These are phyloP conservation scores for Candida vaughaniae DNA, from an alignment of 805 yeast genomes.

Conservation along the genomic window DNA sequence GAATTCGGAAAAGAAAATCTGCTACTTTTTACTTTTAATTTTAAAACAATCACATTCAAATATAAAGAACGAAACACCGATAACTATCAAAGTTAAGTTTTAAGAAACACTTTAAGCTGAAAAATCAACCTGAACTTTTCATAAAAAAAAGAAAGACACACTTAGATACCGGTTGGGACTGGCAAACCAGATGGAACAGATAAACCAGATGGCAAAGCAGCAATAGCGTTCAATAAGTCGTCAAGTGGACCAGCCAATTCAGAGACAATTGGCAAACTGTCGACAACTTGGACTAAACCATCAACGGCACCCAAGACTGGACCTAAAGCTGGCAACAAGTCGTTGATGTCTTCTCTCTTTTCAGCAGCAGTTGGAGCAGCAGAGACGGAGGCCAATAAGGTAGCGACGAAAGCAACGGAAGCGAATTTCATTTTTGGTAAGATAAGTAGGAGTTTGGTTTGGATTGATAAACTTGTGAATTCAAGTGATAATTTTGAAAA, in stretches of 20 bases:
- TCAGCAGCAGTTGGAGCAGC: constrained; percentile 14
- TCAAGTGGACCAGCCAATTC: constrained; percentile 8
- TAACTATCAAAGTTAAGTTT: too few species aligned
- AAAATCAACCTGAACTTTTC: too few species aligned
- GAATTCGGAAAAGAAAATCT: too few species aligned
- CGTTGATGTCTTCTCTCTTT: constrained; percentile 8
- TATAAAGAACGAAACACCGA: too few species aligned
- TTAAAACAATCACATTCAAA: too few species aligned
- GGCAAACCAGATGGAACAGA: constrained; percentile 10
- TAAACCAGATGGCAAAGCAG: constrained; percentile 9
- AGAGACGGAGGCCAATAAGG: constrained; percentile 7
- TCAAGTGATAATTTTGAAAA: background rate
- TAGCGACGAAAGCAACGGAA: constrained; percentile 9
- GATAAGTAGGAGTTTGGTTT: background rate
- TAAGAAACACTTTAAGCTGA: too few species aligned
- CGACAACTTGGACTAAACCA: constrained; percentile 1
- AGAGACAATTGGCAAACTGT: constrained; percentile 10
- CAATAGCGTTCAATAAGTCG: constrained; percentile 3
- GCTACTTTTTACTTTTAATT: too few species aligned
- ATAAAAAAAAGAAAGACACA: too few species aligned
- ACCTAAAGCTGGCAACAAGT: background rate
- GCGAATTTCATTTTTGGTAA: constrained; percentile 12
- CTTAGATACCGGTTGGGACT: constrained; percentile 3
- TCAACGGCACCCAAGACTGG: constrained; percentile 5
- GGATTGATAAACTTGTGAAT: background rate